Base-by-base conservation (phyloP, 495 filamentous ascomycete genomes). In the Pseudoneurospora amorphoporcata region DNA sequence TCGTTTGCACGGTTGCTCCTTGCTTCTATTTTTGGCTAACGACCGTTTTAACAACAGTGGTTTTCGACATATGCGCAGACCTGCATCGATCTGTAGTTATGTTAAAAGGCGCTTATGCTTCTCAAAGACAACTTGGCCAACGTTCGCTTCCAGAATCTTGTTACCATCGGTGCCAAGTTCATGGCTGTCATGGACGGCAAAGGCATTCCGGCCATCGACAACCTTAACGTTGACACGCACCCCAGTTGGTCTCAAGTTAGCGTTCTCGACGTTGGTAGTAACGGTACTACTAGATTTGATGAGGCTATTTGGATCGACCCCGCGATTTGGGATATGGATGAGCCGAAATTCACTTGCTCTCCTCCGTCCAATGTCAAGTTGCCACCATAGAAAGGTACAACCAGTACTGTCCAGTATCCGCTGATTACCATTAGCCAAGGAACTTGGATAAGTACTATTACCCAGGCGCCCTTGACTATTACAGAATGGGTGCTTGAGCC, bases 21-120 rank as follows among this genome's bases (percentile, higher is more conserved):
- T 41, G 39, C 39, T 16, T 41, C 39, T 41, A 19, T 84, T 86
- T 73, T 90, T 88, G 3, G 83, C 82, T 2, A 85, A 92, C 43
- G 81, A 91, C 8, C 75, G 77, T 92, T 74, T 91, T 75, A 91
- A 92, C 68, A 88, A 87, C 12, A 91, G 92, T 19, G 12, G 40
- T 41, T 41, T 12, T 16, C 76, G 65, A 93, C 92, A 79, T 94
- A 94, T 80, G 84, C 81, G 17, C 92, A 96, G 77, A 84, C 82
- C 8, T 97, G 94, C 74, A 84, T 97, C 42, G 81, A 81, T 45
- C 82, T 83, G 38, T 85, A 94, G 77, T 87, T 86, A 71, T 97
- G 94, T 82, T 93, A 97, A 82, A 86, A 91, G 72, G 90, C 92
- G 75, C 93, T 97, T 81, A 87, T 94, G 32, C 86, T 86, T 76